Evolutionary conservation across 1,284 basidiomycete species (phyloP), one percentile per base, ranked within the genome.

Genomic region (Farysia itapuensis): DNA sequence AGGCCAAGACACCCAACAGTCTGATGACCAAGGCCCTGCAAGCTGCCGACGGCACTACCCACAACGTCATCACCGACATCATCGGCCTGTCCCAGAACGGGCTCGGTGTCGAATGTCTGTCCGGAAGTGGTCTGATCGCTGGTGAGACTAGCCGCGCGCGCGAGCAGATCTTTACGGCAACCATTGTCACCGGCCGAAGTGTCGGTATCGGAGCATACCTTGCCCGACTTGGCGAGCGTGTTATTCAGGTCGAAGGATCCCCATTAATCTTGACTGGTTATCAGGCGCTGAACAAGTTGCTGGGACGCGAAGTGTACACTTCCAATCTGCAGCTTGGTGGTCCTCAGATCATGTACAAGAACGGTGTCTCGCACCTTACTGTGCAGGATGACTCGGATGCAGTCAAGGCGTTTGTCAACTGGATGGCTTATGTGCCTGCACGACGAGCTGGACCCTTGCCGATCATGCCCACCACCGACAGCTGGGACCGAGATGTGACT

Each of bases 131-230:
- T 79, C 85, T 99, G 69, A 98, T 99, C 74, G 95, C 95, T 30
- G 95, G 95, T 57, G 95, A 96, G 79, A 98, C 95, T 0, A 95
- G 93, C 35, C 86, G 95, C 32, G 95, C 95, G 0, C 96, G 96
- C 78, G 92, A 98, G 71, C 91, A 97, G 77, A 96, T 98, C 78
- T 99, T 99, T 82, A 99, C 95, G 39, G 93, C 97, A 78, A 98
- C 95, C 16, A 86, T 99, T 72, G 94, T 98, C 68, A 96, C 93
- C 32, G 95, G 93, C 66, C 90, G 95, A 44, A 97, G 93, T 5
- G 95, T 99, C 67, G 95, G 95, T 80, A 99, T 98, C 71, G 95
- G 95, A 75, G 95, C 95, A 28, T 98, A 99, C 79, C 88, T 99
- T 46, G 93, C 98, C 46, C 91, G 95, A 70, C 85, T 98, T 30